Base-by-base conservation (phyloP, 73 alveolate genomes). In the Paramecium sexaurelia region DNA sequence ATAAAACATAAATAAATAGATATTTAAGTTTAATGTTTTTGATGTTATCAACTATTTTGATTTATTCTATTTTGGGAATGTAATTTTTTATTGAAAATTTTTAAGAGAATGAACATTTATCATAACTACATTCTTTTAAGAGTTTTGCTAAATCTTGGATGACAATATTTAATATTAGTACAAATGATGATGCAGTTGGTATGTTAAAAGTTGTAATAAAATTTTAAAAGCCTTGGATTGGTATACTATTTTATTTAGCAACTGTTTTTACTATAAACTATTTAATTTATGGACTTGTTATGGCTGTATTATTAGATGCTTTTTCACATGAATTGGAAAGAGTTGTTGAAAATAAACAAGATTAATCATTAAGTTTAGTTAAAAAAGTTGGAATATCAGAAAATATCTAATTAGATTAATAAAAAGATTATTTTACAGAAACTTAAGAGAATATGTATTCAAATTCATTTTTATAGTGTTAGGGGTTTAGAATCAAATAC, bases 281-380 rank as follows among this genome's bases (percentile, higher is more conserved):
- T 39, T 7, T 73, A 15, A 73, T 73, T 0, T 20, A 36, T 33
- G 87, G 87, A 15, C 57, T 73, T 33, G 87, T 73, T 2, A 27
- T 73, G 87, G 87, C 87, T n/a, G 87, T 73, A 36, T 73, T 73
- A 39, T 39, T 73, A 6, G 87, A 73, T 73, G 87, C 87, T 35
- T 73, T 73, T 20, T 73, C 87, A 5, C 11, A 61, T 11, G 87
- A 73, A 73, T 36, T 73, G 15, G 87, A 73, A 15, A 36, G 20
- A 7, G 61, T 20, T 4, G 66, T 22, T 3, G 55, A 73, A 73
- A 27, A 27, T 7, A 11, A 73, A 22, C 5, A 73, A 33, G 57
- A 36, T 33, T 8, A 73, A 19, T 33, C 55, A 4, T 39, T 39
- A 36, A 15, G 11, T 39, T 11, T 36, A 17, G 39, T 24, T 26